These are phyloP conservation scores for Starmerella etchellsii DNA, from an alignment of 805 yeast species.

Conservation along the genomic window DNA sequence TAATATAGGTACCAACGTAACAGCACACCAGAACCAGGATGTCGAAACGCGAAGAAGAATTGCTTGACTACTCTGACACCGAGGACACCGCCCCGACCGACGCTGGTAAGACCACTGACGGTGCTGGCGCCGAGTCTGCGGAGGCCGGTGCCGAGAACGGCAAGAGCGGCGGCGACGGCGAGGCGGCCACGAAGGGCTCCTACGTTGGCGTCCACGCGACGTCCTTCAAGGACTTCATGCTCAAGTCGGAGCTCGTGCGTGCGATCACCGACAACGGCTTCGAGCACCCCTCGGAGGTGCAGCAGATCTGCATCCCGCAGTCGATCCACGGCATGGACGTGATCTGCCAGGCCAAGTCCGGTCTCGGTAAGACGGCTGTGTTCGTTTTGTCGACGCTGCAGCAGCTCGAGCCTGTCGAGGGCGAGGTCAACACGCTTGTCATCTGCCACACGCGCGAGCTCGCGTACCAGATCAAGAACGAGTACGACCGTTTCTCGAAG, in stretches of 20 bases:
- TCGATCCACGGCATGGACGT: conserved; percentile 96
- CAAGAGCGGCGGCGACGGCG: conserved; percentile 5
- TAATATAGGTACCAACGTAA: no score
- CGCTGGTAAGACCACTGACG: conserved; percentile 7
- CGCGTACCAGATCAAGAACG: conserved; percentile 96
- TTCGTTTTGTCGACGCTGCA: conserved; percentile 91
- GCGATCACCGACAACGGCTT: conserved; percentile 99
- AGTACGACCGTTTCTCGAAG: conserved; percentile 93
- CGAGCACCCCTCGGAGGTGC: conserved; percentile 99
- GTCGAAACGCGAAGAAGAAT: conserved; percentile 76
- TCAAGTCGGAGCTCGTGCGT: conserved; percentile 92
- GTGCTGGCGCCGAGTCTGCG: conserved; percentile 33
- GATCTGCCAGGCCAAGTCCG: conserved; percentile 97
- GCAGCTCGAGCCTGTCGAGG: conserved; percentile 94
- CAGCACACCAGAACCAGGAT: no score
- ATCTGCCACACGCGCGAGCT: conserved; percentile 97
- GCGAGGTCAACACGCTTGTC: conserved; percentile 88
- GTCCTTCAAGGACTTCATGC: conserved; percentile 92
- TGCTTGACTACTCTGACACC: conserved; percentile 95
- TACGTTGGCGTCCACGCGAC: conserved; percentile 97
- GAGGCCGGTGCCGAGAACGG: conserved; percentile 13
- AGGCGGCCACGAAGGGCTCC: conserved; percentile 67
- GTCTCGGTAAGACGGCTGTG: conserved; percentile 98
- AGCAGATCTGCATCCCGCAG: conserved; percentile 96
- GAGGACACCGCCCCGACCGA: conserved; percentile 69